phyloP scores from a whole-genome alignment of 2,329 filamentous ascomycete species.

The Sporothrix protearum region DNA sequence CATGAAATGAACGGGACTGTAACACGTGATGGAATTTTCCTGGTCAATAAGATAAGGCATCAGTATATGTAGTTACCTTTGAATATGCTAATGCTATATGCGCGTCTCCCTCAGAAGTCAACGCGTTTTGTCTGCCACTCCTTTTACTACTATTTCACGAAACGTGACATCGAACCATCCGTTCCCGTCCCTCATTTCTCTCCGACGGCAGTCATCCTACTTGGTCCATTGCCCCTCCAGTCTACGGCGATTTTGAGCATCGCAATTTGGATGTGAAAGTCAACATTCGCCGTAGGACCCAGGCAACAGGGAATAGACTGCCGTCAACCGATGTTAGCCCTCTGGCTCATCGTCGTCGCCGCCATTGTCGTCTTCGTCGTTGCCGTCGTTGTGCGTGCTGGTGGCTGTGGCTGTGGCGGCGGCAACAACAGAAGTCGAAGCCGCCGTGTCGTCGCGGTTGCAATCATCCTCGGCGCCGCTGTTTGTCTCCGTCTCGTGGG shows the following conservation, averaged over 20 bases:
- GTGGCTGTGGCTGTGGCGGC: neutral
- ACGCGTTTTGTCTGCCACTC: neutral
- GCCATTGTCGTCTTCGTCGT: slow-evolving; percentile 38
- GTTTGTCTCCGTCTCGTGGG: slow-evolving; percentile 19
- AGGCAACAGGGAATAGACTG: slow-evolving; percentile 66
- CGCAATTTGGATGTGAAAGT: neutral
- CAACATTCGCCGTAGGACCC: slow-evolving; percentile 56
- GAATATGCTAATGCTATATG: neutral
- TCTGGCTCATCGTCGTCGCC: slow-evolving; percentile 66
- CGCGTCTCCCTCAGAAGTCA: neutral
- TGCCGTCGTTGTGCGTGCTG: neutral
- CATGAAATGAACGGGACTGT: too few species aligned
- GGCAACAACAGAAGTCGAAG: neutral
- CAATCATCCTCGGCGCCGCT: slow-evolving; percentile 34
- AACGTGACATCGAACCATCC: neutral
- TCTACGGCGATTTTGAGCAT: slow-evolving; percentile 38
- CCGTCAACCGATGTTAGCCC: slow-evolving; percentile 54
- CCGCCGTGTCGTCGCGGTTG: slow-evolving; percentile 21
- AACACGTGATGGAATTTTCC: too few species aligned
- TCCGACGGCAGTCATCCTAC: slow-evolving; percentile 57
- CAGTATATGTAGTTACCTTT: neutral
- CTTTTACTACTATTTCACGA: too few species aligned
- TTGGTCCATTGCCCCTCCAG: slow-evolving; percentile 60
- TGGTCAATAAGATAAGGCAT: too few species aligned
- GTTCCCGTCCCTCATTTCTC: neutral